Evolutionary conservation across 345 rosid genomes (phyloP).

Genomic region (Gossypium sturtianum): DNA sequence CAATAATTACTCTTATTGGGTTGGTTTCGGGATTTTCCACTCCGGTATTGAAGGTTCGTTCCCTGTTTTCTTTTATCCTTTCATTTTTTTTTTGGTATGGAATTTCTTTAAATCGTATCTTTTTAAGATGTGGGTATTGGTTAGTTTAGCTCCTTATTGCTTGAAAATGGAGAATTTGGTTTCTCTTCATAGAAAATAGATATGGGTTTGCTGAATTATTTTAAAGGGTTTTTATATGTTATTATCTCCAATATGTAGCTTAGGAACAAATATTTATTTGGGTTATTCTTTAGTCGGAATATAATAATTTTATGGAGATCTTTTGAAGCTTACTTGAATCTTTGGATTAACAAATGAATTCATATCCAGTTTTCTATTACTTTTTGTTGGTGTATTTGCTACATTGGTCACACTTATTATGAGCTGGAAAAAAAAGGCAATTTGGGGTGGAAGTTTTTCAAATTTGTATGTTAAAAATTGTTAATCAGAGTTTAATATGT

Average conservation of each 20-base stretch:
- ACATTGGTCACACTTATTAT: not conserved
- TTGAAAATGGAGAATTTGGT: not conserved
- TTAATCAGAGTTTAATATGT: not conserved
- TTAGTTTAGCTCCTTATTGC: not conserved
- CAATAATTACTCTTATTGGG: conserved; percentile 72
- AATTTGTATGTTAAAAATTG: not conserved
- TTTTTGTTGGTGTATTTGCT: not conserved
- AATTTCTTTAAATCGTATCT: not conserved
- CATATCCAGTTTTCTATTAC: not conserved
- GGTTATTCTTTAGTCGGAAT: not conserved
- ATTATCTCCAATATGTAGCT: not conserved
- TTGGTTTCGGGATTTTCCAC: conserved; percentile 88
- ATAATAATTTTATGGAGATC: not conserved
- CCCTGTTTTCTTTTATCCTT: not conserved
- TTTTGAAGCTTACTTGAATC: not conserved
- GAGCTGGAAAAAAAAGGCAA: not conserved
- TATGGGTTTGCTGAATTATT: not conserved
- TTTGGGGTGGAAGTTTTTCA: not conserved
- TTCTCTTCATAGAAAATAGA: not conserved
- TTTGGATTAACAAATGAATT: not conserved
- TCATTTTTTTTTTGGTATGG: not conserved
- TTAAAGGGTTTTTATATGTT: not conserved
- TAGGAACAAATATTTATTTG: not conserved
- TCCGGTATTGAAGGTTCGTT: conserved; percentile 82
- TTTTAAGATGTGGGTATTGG: conserved; percentile 10